Percentiles rank a stretch among this genome's conserved stretches.
These are phyloP conservation scores for Kalmanozyma brasiliensis DNA, from an alignment of 1,284 basidiomycete genomes.

Conservation along the genomic window DNA sequence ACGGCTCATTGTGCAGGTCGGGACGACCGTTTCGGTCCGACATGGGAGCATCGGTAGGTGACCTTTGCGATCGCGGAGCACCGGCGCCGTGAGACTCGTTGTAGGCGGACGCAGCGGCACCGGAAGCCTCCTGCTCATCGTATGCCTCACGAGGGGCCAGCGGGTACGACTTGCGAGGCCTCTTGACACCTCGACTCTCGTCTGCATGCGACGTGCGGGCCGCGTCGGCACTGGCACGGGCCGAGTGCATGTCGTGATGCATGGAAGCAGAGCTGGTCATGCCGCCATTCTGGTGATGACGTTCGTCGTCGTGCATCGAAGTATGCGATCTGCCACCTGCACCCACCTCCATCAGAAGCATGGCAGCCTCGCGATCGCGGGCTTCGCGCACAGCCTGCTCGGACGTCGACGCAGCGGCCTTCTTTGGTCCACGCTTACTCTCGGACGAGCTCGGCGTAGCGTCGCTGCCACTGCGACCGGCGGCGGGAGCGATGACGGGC, in stretches of 20 bases:
- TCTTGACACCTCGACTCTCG: constrained; percentile 26
- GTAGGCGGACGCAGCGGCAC: constrained; percentile 3
- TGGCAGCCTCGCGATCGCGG: constrained; percentile 63
- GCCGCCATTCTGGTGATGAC: constrained; percentile 7
- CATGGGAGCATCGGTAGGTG: constrained; percentile 17
- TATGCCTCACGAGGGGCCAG: constrained; percentile 24
- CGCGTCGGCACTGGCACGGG: constrained; percentile 12
- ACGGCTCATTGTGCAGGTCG: constrained; percentile 14
- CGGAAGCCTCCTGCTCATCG: constrained; percentile 19
- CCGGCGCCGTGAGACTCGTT: constrained; percentile 1
- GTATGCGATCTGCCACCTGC: constrained; percentile 30
- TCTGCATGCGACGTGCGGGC: constrained; percentile 16
- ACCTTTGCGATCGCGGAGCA: constrained; percentile 14
- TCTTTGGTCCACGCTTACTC: constrained; percentile 30
- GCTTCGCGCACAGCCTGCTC: constrained; percentile 52
- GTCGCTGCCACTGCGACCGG: constrained; percentile 20
- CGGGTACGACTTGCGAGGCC: constrained; percentile 37
- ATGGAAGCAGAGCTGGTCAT: constrained; percentile 23
- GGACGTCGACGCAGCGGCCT: constrained; percentile 19
- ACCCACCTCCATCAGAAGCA: constrained; percentile 64
- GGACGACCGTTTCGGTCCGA: constrained; percentile 9
- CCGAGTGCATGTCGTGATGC: constrained; percentile 33
- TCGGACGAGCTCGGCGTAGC: constrained; percentile 18
- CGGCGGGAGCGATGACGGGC: constrained; percentile 42
- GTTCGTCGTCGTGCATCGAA: constrained; percentile 34